Evolutionary conservation across 345 rosid species (phyloP), one percentile per base, ranked within the genome.

Genomic region (Erucastrum elatum): DNA sequence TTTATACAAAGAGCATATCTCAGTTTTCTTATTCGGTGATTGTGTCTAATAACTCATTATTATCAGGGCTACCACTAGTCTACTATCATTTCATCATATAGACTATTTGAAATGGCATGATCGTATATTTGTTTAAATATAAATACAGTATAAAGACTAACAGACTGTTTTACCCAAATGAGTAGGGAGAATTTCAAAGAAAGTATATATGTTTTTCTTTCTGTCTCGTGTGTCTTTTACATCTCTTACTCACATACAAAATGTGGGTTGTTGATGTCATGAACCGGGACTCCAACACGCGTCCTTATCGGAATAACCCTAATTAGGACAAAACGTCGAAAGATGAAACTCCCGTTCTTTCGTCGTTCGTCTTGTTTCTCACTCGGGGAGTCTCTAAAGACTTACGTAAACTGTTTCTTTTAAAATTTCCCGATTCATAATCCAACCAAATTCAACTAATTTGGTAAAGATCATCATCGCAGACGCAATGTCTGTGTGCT

Each of bases 371-470:
- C 77, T 72, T 2, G 16, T 78, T 66, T 72, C 82, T 78, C 44
- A 33, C 60, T 66, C 62, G 11, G 29, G 63, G 69, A 66, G 26
- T 78, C 74, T 72, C 56, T 59, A 25, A 66, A 72, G 69, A 55
- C 44, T 31, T 66, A 72, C 69, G 74, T 72, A 66, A 78, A 78
- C 82, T 56, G 66, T 27, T 72, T 71, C 67, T 65, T 71, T 31
- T 55, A 55, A 29, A 64, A 2, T 78, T 66, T 59, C 74, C 69
- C 60, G 68, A 72, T 72, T 72, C 55, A 67, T 10, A 72, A 58
- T 49, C 77, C 64, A 66, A n/a, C 31, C 63, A 59, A 59, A 72
- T 78, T 78, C 82, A 66, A 59, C 73, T 78, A 25, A 78, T 66
- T 66, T 78, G 55, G 68, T 15, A 58, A 66, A 66, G 1, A 66